Percentiles rank a stretch among this genome's conserved stretches.
Evolutionary conservation across 2,329 filamentous ascomycete genomes (phyloP).

Genomic region (Knufia petricola): DNA sequence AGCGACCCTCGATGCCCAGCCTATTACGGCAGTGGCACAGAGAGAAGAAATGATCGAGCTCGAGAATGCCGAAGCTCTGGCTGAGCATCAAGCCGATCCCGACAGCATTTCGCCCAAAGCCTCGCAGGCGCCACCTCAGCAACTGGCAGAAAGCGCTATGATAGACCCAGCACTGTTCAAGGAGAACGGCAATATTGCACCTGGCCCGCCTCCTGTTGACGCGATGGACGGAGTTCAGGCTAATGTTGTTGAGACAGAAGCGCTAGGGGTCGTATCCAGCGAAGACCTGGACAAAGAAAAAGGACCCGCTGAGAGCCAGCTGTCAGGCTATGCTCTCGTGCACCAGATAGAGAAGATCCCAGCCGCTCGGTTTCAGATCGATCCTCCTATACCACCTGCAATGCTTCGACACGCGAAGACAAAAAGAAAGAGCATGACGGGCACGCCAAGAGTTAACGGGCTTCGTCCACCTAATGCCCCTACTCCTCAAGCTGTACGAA

Average conservation of each 20-base stretch:
- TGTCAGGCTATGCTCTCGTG: constrained; percentile 20
- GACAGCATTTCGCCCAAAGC: constrained; percentile 13
- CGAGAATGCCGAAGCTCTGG: constrained; percentile 19
- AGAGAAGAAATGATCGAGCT: constrained; percentile 52
- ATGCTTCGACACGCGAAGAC: constrained; percentile 20
- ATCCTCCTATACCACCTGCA: constrained; percentile 21
- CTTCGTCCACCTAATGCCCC: not conserved
- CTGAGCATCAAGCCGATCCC: constrained; percentile 14
- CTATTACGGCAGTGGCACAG: constrained; percentile 76
- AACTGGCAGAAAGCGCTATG: not conserved
- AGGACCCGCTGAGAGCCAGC: constrained; percentile 4
- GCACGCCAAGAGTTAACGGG: constrained; percentile 11
- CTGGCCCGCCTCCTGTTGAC: constrained; percentile 18
- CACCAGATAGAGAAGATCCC: constrained; percentile 20
- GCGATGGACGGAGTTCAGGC: constrained; percentile 28
- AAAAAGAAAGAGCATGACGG: constrained; percentile 16
- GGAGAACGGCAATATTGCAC: constrained; percentile 16
- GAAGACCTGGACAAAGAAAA: not conserved
- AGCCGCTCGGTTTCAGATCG: constrained; percentile 22
- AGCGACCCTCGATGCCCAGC: constrained; percentile 72
- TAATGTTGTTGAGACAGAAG: not conserved
- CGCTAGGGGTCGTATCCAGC: not conserved
- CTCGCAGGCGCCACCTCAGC: not conserved
- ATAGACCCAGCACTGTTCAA: constrained; percentile 13
- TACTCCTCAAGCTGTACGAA: constrained; percentile 16